Conservation (phyloP, 768 basidiomycete genomes). For the Peribolospora kevripleyi region DNA sequence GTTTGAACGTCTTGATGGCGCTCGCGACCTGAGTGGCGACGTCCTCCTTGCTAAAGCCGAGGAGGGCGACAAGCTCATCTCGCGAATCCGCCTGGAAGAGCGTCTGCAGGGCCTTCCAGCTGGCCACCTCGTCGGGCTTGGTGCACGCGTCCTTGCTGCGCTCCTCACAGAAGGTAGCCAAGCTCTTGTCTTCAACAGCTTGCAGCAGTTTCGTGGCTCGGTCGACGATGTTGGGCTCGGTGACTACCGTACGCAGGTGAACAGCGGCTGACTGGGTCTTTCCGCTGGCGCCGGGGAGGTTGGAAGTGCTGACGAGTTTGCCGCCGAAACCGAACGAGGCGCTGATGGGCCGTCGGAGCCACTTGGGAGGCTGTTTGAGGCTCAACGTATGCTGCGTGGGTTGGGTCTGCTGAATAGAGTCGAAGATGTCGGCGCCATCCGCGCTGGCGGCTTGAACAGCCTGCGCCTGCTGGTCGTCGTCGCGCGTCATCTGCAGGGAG, state of each 20-base stretch:
- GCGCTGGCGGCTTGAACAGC: constrained; percentile 16
- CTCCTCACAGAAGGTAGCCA: constrained; percentile 30
- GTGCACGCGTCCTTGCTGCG: neutral
- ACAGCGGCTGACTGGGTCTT: constrained; percentile 47
- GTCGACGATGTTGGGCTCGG: constrained; percentile 48
- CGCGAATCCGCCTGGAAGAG: constrained; percentile 72
- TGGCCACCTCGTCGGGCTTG: constrained; percentile 3
- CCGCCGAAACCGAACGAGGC: constrained; percentile 81
- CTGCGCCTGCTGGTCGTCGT: constrained; percentile 23
- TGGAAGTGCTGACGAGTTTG: constrained; percentile 52
- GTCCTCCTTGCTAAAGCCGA: constrained; percentile 80
- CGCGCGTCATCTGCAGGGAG: constrained; percentile 59
- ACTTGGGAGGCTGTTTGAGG: constrained; percentile 83
- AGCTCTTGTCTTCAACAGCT: constrained; percentile 30
- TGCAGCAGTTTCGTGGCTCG: constrained; percentile 42
- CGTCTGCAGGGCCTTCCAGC: constrained; percentile 28
- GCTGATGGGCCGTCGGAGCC: constrained; percentile 64
- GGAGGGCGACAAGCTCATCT: constrained; percentile 64
- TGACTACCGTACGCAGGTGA: constrained; percentile 50
- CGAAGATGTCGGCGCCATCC: constrained; percentile 56
- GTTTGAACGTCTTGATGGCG: constrained; percentile 51
- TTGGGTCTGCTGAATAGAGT: constrained; percentile 28
- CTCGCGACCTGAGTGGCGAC: constrained; percentile 53
- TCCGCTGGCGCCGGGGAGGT: constrained; percentile 26
- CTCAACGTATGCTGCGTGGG: constrained; percentile 34